A percentile compares a stretch with the other conserved stretches of the same genome.
Conservation (phyloP, 257 asterid genomes). For the Solanum peruvianum region DNA sequence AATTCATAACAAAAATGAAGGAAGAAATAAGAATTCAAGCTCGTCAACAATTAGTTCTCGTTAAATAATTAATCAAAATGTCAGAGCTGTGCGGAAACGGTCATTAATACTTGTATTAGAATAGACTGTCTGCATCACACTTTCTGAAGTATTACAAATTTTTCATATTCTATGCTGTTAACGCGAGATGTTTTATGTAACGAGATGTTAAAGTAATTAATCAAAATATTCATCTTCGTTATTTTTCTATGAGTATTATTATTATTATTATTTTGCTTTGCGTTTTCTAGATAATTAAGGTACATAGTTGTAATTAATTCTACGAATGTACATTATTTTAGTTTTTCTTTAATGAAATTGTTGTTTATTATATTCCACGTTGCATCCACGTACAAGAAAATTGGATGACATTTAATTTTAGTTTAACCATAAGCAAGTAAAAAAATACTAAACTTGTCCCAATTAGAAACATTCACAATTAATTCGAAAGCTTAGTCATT, state of each 20-base stretch:
- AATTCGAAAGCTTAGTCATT: not conserved
- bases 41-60: slow-evolving; percentile 11
- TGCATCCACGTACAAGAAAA: not conserved
- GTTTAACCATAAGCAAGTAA: not conserved
- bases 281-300: not conserved
- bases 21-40: slow-evolving; percentile 24
- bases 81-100: rapidly evolving
- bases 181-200: not conserved
- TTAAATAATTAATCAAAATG: slow-evolving; percentile 2
- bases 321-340: not conserved
- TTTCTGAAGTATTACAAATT: not conserved
- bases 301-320: not conserved
- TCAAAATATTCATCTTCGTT: not conserved
- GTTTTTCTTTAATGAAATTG: not conserved
- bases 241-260: not conserved
- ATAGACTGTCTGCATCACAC: not conserved
- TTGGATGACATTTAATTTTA: not conserved
- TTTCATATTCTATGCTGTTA: rapidly evolving
- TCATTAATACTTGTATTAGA: not conserved
- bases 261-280: not conserved
- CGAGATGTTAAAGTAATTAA: not conserved
- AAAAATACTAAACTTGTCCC: not conserved
- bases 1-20: slow-evolving; percentile 28
- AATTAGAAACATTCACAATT: not conserved
- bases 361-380: not conserved